Conservation (phyloP, 2,329 filamentous ascomycete species). For the Talaromyces sp. region DNA sequence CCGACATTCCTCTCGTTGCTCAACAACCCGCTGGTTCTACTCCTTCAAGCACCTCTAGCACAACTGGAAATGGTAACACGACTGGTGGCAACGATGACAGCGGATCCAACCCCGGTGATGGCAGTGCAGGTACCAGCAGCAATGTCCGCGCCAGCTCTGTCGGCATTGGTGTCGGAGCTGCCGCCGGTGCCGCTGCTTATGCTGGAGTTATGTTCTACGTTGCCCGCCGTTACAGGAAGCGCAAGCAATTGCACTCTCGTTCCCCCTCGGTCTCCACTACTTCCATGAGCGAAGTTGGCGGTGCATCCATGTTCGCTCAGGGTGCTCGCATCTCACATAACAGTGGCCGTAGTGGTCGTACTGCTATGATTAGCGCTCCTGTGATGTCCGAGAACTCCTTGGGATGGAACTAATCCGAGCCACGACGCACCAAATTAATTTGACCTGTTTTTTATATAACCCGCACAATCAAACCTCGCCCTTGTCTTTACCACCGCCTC, state of each 20-base stretch:
- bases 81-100: constrained; percentile 35
- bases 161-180: constrained; percentile 71
- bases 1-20: constrained; percentile 67
- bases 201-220: constrained; percentile 93
- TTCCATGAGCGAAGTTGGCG: constrained; percentile 65
- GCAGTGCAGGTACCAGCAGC: constrained; percentile 45
- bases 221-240: constrained; percentile 84
- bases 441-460: not conserved
- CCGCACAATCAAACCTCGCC: not conserved
- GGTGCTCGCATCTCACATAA: constrained; percentile 53
- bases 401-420: constrained; percentile 71
- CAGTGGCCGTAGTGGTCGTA: constrained; percentile 66
- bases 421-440: not conserved
- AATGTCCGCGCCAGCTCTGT: constrained; percentile 48
- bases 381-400: constrained; percentile 92
- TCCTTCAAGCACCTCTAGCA: constrained; percentile 36
- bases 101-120: constrained; percentile 34
- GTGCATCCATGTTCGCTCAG: constrained; percentile 30
- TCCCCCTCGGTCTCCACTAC: constrained; percentile 66
- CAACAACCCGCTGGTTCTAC: constrained; percentile 13
- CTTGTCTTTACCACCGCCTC: constrained; percentile 1
- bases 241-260: constrained; percentile 72
- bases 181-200: constrained; percentile 78
- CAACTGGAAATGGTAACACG: constrained; percentile 38
- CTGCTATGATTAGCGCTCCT: constrained; percentile 77